Conservation (phyloP, 768 basidiomycete species). For the Neoboletus brunneissimus region DNA sequence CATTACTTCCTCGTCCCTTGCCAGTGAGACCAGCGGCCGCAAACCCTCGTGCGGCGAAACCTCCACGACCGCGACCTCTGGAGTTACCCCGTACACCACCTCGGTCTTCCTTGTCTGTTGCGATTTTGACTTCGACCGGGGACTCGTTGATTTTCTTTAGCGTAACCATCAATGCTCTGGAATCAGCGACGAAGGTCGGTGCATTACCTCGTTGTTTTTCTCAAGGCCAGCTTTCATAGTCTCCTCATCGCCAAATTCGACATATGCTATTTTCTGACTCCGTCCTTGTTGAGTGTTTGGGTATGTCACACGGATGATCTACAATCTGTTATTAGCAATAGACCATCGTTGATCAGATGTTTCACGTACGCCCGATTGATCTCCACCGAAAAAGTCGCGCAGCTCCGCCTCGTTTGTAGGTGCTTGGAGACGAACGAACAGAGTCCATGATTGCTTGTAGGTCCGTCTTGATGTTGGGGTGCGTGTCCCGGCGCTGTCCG, state of each 20-base stretch:
- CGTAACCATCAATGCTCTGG: slow-evolving; percentile 4
- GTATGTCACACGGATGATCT: slow-evolving; percentile 71
- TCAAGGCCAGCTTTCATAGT: slow-evolving; percentile 77
- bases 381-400: slow-evolving; percentile 73
- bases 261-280: slow-evolving; percentile 64
- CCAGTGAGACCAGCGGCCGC: slow-evolving; percentile 64
- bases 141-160: slow-evolving; percentile 67
- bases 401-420: slow-evolving; percentile 61
- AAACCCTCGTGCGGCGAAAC: slow-evolving; percentile 61
- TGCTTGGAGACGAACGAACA: slow-evolving; percentile 69
- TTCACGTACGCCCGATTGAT: slow-evolving; percentile 58
- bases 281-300: slow-evolving; percentile 50
- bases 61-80: slow-evolving; percentile 47
- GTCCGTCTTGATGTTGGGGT: slow-evolving; percentile 69
- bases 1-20: slow-evolving; percentile 31
- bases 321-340: slow-evolving; percentile 1
- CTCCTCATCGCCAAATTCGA: slow-evolving; percentile 89
- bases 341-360: not conserved
- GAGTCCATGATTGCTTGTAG: slow-evolving; percentile 75
- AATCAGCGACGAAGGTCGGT: slow-evolving; percentile 14
- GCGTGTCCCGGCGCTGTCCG: slow-evolving; percentile 59
- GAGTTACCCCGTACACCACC: slow-evolving; percentile 48
- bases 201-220: slow-evolving; percentile 63
- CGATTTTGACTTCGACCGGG: slow-evolving; percentile 66
- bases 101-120: slow-evolving; percentile 53